These are phyloP conservation scores for Cutaneotrichosporon sp. DNA, from an alignment of 1,284 basidiomycete genomes.

Conservation along the genomic window DNA sequence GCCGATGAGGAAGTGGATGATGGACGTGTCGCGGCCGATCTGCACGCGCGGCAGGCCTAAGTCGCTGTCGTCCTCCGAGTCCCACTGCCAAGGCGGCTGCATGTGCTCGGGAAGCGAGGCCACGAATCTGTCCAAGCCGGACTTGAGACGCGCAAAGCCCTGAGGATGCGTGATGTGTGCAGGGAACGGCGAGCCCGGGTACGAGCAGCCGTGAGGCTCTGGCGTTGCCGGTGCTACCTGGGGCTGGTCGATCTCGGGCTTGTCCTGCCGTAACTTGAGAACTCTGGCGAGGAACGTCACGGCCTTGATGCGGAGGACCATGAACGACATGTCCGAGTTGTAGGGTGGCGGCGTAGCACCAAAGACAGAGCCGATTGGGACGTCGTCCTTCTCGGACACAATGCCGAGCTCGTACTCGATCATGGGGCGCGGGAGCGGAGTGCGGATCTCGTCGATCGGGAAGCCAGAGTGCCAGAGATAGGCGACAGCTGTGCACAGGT, in stretches of 20 bases:
- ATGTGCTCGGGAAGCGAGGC: slow-evolving; percentile 31
- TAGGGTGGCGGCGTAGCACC: slow-evolving; percentile 11
- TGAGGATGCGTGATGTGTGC: slow-evolving; percentile 22
- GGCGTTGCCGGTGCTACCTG: not conserved
- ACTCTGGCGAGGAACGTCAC: slow-evolving; percentile 27
- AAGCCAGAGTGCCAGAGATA: slow-evolving; percentile 39
- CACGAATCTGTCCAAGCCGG: slow-evolving; percentile 21
- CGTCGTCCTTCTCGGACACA: slow-evolving; percentile 29
- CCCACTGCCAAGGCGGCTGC: slow-evolving; percentile 39
- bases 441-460: slow-evolving; percentile 31
- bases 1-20: slow-evolving; percentile 32
- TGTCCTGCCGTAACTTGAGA: slow-evolving; percentile 25
- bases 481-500: slow-evolving; percentile 36
- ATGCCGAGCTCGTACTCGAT: slow-evolving; percentile 32
- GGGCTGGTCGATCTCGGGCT: slow-evolving; percentile 21
- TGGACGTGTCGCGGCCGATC: slow-evolving; percentile 22
- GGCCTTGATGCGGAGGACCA: slow-evolving; percentile 31
- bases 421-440: slow-evolving; percentile 38
- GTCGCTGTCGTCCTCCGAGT: slow-evolving; percentile 22
- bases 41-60: slow-evolving; percentile 14
- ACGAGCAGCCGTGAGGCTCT: slow-evolving; percentile 16
- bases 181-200: slow-evolving; percentile 21
- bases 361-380: slow-evolving; percentile 23
- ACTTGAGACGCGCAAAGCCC: slow-evolving; percentile 23
- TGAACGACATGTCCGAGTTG: slow-evolving; percentile 23